These are phyloP conservation scores for Stenogyne calaminthoides DNA, from an alignment of 305 asterid species.

Conservation along the genomic window DNA sequence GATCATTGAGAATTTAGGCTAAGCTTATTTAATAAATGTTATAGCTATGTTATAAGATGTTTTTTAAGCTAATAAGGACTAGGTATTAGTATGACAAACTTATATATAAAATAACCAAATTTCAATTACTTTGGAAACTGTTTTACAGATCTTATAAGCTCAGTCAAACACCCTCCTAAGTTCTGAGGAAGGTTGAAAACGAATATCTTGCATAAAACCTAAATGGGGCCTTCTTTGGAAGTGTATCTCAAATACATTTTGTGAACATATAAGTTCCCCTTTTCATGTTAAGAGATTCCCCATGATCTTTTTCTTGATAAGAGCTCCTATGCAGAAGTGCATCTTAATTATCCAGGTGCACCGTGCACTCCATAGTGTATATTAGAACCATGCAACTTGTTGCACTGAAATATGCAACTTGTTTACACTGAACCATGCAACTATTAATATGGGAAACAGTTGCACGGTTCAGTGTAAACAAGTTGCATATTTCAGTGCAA, in stretches of 20 bases:
- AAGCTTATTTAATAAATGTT: not conserved
- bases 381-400: too few relatives aligned
- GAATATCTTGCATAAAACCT: not conserved
- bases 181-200: not conserved
- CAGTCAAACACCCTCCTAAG: not conserved
- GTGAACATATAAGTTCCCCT: not conserved
- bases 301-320: not conserved
- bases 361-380: too few relatives aligned
- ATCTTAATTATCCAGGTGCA: conserved; percentile 8
- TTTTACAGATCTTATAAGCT: not conserved
- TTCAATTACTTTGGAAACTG: not conserved
- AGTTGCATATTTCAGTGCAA: too few relatives aligned
- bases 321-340: conserved; percentile 18
- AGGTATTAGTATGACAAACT: not conserved
- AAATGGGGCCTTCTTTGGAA: not conserved
- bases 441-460: too few relatives aligned
- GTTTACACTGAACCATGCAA: too few relatives aligned
- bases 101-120: not conserved
- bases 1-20: not conserved
- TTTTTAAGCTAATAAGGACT: not conserved
- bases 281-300: not conserved
- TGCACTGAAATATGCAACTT: too few relatives aligned
- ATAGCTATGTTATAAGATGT: not conserved
- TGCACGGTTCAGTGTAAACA: too few relatives aligned
- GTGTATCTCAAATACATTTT: not conserved